Evolutionary conservation across 176 grass and related monocot genomes (phyloP), one percentile per base, ranked within the genome.

Genomic region (Pontederia crassipes): DNA sequence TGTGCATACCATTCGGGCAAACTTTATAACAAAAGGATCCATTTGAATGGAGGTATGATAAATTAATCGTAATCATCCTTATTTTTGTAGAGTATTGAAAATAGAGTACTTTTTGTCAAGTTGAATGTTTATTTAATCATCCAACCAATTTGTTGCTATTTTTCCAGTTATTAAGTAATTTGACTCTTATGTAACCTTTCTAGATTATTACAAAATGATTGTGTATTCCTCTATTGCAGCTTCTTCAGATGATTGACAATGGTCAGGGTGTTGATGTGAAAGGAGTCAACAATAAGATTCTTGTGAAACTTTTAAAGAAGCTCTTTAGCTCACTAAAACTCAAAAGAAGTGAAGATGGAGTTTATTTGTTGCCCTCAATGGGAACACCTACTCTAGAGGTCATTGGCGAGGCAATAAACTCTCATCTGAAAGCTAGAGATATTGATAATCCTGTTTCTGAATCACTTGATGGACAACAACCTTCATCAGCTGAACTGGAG

Each of bases 161-260:
- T 3, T 40, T 40, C 32, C 32, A 40, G 32, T 40, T 40, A 40
- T 40, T 40, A 40, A 40, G 32, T 1, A 40, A 40, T 40, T 4
- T 40, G 2, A 7, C 32, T 40, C 32, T 40, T 40, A 40, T 7
- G 32, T 40, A 40, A 40, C 4, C 32, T 7, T 40, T 40, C 32
- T 40, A 40, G 32, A 40, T 40, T 40, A 40, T 40, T 7, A 40
- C 32, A 40, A 40, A 40, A 40, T 40, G 6, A 40, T 28, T 65
- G 14, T 52, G 1, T 14, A 48, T 12, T 48, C 16, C 4, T 50
- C 28, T 51, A 49, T 28, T 82, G 55, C 75, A 96, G 91, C 81
- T 97, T 88, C 92, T 97, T 57, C 70, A 88, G 82, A 97, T 91
- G 84, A 83, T 97, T 70, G 87, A 97, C 74, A 91, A 67, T 69